Percentiles rank a stretch among this genome's conserved stretches.
phyloP scores from a whole-genome alignment of 148 eudicot genomes.

The Suaeda aralocaspica region DNA sequence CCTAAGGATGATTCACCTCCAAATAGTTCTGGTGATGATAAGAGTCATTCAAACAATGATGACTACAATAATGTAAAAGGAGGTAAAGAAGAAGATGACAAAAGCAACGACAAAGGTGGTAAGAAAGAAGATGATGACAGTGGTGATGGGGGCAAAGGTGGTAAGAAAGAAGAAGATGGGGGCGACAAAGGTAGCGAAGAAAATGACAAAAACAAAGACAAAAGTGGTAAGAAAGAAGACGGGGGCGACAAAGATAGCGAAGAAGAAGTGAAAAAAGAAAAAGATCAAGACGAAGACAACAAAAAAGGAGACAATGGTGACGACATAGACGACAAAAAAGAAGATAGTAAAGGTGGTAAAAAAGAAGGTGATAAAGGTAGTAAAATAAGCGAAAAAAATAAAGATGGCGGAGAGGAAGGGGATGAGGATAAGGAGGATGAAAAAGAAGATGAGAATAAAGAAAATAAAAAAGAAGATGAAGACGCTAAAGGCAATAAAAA shows the following conservation, averaged over 20 bases:
- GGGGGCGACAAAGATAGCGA: not conserved
- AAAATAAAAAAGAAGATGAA: not conserved
- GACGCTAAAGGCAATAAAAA: not conserved
- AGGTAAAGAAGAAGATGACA: too few relatives aligned
- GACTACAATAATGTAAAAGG: not conserved
- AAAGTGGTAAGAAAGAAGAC: not conserved
- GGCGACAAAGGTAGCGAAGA: not conserved
- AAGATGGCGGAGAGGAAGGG: not conserved
- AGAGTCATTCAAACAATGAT: not conserved
- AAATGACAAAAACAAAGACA: not conserved
- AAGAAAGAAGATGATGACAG: not conserved
- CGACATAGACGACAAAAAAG: not conserved
- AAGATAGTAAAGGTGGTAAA: not conserved
- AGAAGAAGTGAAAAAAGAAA: not conserved
- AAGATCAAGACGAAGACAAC: not conserved
- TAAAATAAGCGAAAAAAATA: not conserved
- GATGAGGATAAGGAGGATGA: not conserved
- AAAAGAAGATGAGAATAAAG: not conserved
- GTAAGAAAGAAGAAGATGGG: not conserved
- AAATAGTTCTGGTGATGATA: not conserved
- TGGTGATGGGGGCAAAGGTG: not conserved
- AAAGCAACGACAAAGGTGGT: too few relatives aligned
- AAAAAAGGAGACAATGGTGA: not conserved
- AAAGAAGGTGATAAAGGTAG: not conserved
- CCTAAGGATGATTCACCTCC: constrained; percentile 2